Base-by-base conservation (phyloP, 2,329 filamentous ascomycete genomes). In the Colletotrichum orchidophilum region DNA sequence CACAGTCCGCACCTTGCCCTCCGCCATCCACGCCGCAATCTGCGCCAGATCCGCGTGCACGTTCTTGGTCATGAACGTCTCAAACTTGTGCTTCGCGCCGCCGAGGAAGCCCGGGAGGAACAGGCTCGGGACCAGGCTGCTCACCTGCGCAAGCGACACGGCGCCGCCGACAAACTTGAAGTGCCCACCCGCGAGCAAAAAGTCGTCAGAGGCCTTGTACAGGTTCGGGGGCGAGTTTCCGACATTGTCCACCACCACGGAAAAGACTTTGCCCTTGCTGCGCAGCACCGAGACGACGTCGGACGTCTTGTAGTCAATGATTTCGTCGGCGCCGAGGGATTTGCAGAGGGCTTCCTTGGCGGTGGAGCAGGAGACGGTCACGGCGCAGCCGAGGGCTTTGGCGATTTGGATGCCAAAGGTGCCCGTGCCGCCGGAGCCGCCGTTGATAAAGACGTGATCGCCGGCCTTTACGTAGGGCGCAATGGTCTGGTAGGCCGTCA, bases 401-500 rank as follows among this genome's bases (percentile, higher is more conserved):
- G 89, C 91, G 27, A 93, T 85, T 76, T 93, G 91, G 57, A 93
- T 88, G 0, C 84, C 87, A 71, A 86, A 91, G 0, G 86, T 84
- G 1, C 91, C 91, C 1, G 85, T 86, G 1, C 91, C 91, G 1
- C 91, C 91, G 0, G 87, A 89, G 0, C 90, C 90, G 6, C 90
- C 90, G 70, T 92, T 92, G 77, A 93, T 87, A 70, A 93, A 90
- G 13, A 93, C 83, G 74, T 84, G 87, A 63, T 87, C 84, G n/a
- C 88, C 88, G 4, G 78, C 71, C 61, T 83, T 83, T 66, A 87
- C 83, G 67, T 85, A 79, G 3, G 83, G 83, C 52, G 87, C 78
- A 33, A 88, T 81, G 53, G 78, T 79, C 76, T 87, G 84, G 70
- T 86, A 85, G 6, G 86, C 86, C 3, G 86, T 87, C 73, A 87